These are phyloP conservation scores for Middelhovenomyces tepae DNA, from an alignment of 805 yeast species.

Conservation along the genomic window DNA sequence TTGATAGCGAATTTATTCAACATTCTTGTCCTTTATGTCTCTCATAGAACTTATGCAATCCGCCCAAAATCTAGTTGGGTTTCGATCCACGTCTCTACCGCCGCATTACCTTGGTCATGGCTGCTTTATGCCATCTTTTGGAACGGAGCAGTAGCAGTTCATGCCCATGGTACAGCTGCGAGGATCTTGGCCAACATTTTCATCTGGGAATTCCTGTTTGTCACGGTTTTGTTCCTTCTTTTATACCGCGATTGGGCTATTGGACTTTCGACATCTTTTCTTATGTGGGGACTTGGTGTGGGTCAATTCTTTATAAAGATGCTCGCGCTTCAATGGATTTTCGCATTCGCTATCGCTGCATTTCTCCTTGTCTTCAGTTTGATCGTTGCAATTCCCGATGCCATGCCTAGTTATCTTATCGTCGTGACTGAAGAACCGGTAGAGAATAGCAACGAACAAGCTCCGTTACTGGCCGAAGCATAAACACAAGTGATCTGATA, in stretches of 20 bases:
- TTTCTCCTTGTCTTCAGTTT: conserved; percentile 44
- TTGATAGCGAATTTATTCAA: conserved; percentile 53
- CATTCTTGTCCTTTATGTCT: conserved; percentile 44
- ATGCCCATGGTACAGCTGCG: conserved; percentile 46
- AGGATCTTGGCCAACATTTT: conserved; percentile 63
- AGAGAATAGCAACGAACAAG: conserved; percentile 5
- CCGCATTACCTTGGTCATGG: conserved; percentile 72
- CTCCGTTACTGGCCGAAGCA: conserved; percentile 9
- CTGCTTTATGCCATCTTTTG: conserved; percentile 64
- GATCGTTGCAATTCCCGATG: conserved; percentile 27
- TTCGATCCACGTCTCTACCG: conserved; percentile 53
- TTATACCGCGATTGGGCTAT: conserved; percentile 63
- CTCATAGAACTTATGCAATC: conserved; percentile 51
- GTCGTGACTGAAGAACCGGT: conserved; percentile 4
- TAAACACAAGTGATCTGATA: no score
- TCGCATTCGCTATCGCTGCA: conserved; percentile 61
- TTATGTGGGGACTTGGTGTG: conserved; percentile 58
- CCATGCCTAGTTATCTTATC: no score
- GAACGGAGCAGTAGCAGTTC: conserved; percentile 75
- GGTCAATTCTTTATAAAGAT: conserved; percentile 61
- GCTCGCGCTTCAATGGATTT: conserved; percentile 79
- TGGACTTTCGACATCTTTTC: conserved; percentile 49
- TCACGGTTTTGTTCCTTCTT: conserved; percentile 50
- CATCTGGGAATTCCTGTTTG: conserved; percentile 68
- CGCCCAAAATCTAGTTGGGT: conserved; percentile 45